phyloP scores from a whole-genome alignment of 2,329 filamentous ascomycete genomes.

The Scedosporium aurantiacum region DNA sequence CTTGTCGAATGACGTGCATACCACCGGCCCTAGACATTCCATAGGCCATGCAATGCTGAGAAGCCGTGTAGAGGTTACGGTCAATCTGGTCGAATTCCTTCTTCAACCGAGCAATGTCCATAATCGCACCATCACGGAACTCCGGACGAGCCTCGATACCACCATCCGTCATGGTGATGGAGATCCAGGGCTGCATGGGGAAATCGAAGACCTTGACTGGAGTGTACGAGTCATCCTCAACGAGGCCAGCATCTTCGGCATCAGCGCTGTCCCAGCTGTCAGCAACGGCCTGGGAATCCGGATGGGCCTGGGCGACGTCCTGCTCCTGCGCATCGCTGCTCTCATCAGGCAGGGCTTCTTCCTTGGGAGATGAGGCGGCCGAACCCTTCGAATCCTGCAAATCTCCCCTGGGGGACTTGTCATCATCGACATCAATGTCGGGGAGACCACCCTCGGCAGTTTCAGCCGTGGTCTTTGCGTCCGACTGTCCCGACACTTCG shows the following conservation, averaged over 20 bases:
- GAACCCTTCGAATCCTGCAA: constrained; percentile 7
- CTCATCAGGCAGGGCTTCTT: constrained; percentile 4
- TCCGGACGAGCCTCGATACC: constrained; percentile 44
- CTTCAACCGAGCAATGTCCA: constrained; percentile 89
- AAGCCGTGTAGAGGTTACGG: constrained; percentile 81
- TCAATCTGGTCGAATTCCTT: constrained; percentile 98
- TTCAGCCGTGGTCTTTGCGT: constrained; percentile 1
- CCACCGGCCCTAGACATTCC: constrained; percentile 89
- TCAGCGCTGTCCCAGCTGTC: constrained; percentile 90
- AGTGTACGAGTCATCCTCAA: constrained; percentile 54
- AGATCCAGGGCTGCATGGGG: constrained; percentile 91
- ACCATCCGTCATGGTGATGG: constrained; percentile 61
- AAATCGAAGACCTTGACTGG: constrained; percentile 84
- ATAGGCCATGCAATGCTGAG: constrained; percentile 85
- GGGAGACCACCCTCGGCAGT: constrained; percentile 2
- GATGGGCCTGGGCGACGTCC: not conserved
- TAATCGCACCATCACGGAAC: constrained; percentile 69
- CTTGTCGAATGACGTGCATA: constrained; percentile 85
- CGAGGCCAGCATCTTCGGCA: constrained; percentile 52
- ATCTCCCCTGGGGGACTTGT: constrained; percentile 3
- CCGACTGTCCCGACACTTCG: not conserved
- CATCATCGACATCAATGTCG: not conserved
- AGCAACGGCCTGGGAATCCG: constrained; percentile 34
- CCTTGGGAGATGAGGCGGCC: constrained; percentile 2
- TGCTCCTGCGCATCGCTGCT: not conserved